Evolutionary conservation across 148 eudicot species (phyloP).

Genomic region (Rhododendron henanense): DNA sequence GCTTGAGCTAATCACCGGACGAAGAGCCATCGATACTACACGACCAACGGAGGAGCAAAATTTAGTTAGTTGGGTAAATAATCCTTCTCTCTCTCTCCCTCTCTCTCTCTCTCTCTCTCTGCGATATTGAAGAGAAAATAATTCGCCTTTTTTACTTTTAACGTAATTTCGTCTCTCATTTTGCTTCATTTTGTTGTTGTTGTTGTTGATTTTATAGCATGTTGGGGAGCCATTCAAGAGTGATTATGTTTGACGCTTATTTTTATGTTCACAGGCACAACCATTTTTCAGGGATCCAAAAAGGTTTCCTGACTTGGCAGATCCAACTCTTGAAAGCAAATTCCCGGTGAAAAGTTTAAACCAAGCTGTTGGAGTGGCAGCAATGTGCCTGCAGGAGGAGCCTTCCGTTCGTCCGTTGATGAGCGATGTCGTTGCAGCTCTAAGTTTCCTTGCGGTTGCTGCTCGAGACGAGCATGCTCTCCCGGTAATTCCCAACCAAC

Average conservation of each 20-base stretch:
- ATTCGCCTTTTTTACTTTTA: background rate
- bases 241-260: background rate
- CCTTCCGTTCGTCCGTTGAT: constrained; percentile 67
- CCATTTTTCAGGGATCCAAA: constrained; percentile 63
- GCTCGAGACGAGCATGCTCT: constrained; percentile 27
- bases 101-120: background rate
- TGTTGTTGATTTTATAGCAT: background rate
- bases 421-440: constrained; percentile 59
- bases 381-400: constrained; percentile 87
- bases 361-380: constrained; percentile 86
- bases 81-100: background rate
- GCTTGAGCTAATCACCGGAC: constrained; percentile 57
- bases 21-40: constrained; percentile 54
- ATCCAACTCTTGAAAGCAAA: constrained; percentile 44
- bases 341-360: constrained; percentile 55
- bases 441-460: constrained; percentile 47
- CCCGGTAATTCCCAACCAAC: background rate
- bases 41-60: constrained; percentile 54
- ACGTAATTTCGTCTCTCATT: background rate
- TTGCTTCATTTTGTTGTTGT: background rate
- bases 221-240: background rate
- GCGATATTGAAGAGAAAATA: background rate
- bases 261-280: constrained; percentile 58
- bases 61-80: constrained; percentile 52
- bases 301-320: constrained; percentile 73